A percentile compares a stretch with the other conserved stretches of the same genome.
Evolutionary conservation across 2,329 filamentous ascomycete species (phyloP).

Genomic region (Ophiostoma montium): DNA sequence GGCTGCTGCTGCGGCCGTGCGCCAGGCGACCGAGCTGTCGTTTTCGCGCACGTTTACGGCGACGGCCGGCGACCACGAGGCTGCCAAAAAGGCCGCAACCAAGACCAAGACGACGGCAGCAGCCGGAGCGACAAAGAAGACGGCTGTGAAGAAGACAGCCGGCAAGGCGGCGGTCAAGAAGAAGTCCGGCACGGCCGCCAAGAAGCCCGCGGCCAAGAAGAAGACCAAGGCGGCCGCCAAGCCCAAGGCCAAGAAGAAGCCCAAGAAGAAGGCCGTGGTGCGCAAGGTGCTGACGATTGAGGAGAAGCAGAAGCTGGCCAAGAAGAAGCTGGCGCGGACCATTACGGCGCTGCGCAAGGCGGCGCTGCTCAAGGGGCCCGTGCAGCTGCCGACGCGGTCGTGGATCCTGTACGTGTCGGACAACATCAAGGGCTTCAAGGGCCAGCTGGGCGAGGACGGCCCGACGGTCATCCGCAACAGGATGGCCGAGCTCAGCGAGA

Average conservation of each 20-base stretch:
- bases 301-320: constrained; percentile 20
- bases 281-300: constrained; percentile 21
- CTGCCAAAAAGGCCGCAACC: neutral
- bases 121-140: too few relatives aligned
- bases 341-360: constrained; percentile 24
- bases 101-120: constrained; percentile 7
- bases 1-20: neutral
- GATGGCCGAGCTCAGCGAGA: constrained; percentile 18
- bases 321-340: constrained; percentile 6
- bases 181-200: too few relatives aligned
- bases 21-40: neutral
- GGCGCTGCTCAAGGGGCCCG: constrained; percentile 28
- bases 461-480: constrained; percentile 7
- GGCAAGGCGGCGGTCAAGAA: constrained; percentile 10
- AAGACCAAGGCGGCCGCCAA: constrained; percentile 10
- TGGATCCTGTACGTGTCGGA: constrained; percentile 28
- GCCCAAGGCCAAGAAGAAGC: constrained; percentile 14
- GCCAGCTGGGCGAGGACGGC: neutral
- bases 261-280: constrained; percentile 14
- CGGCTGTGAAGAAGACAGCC: constrained; percentile 15
- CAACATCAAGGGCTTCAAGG: constrained; percentile 15
- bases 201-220: constrained; percentile 5
- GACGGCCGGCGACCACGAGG: constrained; percentile 1
- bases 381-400: constrained; percentile 17
- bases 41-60: constrained; percentile 7